Evolutionary conservation across 371 early-diverging fungal species (phyloP).

Genomic region (Mucor racemosus): DNA sequence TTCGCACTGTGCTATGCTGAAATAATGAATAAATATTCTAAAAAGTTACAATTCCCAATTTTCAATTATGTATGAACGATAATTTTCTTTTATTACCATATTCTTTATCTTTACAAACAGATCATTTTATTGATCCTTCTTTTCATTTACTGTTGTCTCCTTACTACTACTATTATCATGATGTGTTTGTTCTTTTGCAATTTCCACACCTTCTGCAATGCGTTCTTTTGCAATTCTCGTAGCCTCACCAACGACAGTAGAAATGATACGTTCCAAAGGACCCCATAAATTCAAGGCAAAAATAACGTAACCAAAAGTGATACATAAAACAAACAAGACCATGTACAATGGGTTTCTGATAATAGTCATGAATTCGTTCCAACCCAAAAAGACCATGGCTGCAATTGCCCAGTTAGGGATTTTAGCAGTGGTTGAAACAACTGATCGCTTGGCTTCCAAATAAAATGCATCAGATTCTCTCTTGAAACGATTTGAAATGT

Average conservation of each 20-base stretch:
- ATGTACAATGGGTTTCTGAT: slow-evolving; percentile 84
- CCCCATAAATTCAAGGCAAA: slow-evolving; percentile 73
- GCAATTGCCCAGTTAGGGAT: slow-evolving; percentile 89
- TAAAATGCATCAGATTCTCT: slow-evolving; percentile 90
- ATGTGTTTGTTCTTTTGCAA: slow-evolving; percentile 9
- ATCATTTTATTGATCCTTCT: neutral
- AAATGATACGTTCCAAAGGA: slow-evolving; percentile 59
- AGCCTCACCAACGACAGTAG: slow-evolving; percentile 46
- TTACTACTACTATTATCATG: neutral
- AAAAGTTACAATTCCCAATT: too few relatives aligned
- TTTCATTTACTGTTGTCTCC: neutral
- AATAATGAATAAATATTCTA: too few relatives aligned
- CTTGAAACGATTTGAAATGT: slow-evolving; percentile 81
- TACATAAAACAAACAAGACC: slow-evolving; percentile 52
- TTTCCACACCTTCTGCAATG: slow-evolving; percentile 6
- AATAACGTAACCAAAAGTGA: slow-evolving; percentile 62
- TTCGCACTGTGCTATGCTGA: too few relatives aligned
- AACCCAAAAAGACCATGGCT: slow-evolving; percentile 81
- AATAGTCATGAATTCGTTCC: slow-evolving; percentile 91
- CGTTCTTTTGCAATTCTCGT: slow-evolving; percentile 43
- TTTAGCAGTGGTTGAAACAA: slow-evolving; percentile 82
- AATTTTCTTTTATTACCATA: too few relatives aligned
- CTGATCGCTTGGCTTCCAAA: slow-evolving; percentile 94
- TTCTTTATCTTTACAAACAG: too few relatives aligned
- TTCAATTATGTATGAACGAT: too few relatives aligned